These are phyloP conservation scores for Arthroderma sp. DNA, from an alignment of 2,329 filamentous ascomycete genomes.

Conservation along the genomic window DNA sequence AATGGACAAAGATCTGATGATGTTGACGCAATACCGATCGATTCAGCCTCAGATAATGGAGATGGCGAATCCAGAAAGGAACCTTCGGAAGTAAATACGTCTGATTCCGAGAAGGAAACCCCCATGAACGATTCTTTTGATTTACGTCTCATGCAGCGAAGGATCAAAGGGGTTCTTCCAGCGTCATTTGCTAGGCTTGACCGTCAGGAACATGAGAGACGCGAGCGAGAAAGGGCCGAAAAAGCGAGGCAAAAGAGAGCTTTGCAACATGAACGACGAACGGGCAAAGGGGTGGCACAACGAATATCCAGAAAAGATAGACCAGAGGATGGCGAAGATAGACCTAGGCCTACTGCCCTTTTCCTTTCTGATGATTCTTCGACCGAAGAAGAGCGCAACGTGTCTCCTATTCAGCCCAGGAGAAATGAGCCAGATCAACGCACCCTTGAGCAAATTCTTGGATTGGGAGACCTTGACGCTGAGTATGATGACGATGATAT, in stretches of 20 bases:
- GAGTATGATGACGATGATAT: constrained; percentile 21
- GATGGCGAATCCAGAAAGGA: not conserved
- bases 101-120: constrained; percentile 1
- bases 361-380: constrained; percentile 15
- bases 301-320: constrained; percentile 13
- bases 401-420: not conserved
- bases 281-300: constrained; percentile 12
- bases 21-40: constrained; percentile 1
- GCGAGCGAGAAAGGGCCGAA: constrained; percentile 10
- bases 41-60: not conserved
- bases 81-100: not conserved
- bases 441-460: not conserved
- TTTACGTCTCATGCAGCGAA: constrained; percentile 25
- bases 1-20: constrained; percentile 11
- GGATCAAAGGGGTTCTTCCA: constrained; percentile 36
- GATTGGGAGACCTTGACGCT: constrained; percentile 1
- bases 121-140: constrained; percentile 13
- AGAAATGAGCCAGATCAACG: not conserved
- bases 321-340: constrained; percentile 5
- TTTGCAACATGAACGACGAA: constrained; percentile 15
- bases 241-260: constrained; percentile 8
- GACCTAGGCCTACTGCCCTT: constrained; percentile 4
- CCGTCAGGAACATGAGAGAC: constrained; percentile 19
- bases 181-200: constrained; percentile 36
- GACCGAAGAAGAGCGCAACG: constrained; percentile 15